Base-by-base conservation (phyloP, 371 early-diverging fungal genomes). In the Catenaria anguillulae region DNA sequence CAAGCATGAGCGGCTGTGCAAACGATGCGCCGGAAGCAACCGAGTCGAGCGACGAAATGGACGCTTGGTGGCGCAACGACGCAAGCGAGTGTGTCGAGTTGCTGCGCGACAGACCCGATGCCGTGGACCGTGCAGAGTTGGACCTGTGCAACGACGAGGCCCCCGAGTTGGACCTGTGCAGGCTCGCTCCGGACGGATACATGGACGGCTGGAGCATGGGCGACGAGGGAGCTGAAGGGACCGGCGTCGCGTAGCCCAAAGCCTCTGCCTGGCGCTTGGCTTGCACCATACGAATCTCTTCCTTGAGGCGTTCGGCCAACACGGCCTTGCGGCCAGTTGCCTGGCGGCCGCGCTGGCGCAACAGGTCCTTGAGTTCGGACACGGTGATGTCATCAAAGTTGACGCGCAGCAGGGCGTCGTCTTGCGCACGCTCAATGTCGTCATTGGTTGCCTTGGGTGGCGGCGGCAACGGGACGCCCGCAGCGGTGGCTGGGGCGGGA, bases 321-420 rank as follows among this genome's bases (percentile, higher is more conserved):
- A 83, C 68, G 0, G 83, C 84, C 64, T 87, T 87, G 67, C 84
- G 85, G 17, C 88, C 88, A 4, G 82, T 78, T 15, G 84, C 81
- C 21, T 81, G 84, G 52, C 82, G 80, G 1, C 84, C 83, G 33
- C 88, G 74, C 62, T 81, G 78, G 33, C 85, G 69, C 36, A 87
- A 64, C 77, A 85, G 78, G 33, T 87, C 86, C 64, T 87, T 87
- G 36, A 87, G 70, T 67, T 86, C 85, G 10, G 80, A 70, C 0
- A 87, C 88, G 0, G 88, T 87, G 36, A 87, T 80, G 67, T 87
- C 88, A 29, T 84, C 79, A 66, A 86, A 85, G 59, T 87, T 76
- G 17, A 82, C 78, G 35, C 74, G 77, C 23, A 74, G 76, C 56
- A 87, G 73, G 43, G 79, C 80, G 42, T 80, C 80, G 64, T 87